Base-by-base conservation (phyloP, 371 early-diverging fungal genomes). In the Mucor plumbeus region DNA sequence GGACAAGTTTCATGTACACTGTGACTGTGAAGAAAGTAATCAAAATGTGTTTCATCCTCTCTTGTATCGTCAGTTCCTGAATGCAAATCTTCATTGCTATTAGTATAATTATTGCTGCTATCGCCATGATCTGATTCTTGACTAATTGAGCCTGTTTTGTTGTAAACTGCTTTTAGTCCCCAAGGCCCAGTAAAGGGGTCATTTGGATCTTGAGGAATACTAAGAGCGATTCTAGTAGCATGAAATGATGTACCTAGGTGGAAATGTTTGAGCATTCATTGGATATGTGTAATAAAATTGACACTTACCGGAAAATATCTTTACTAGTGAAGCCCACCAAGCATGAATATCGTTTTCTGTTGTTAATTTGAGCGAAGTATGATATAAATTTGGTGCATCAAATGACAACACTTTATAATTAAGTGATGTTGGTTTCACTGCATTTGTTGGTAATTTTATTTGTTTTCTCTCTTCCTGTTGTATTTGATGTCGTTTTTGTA, bases 91-190 rank as follows among this genome's bases (percentile, higher is more conserved):
- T 39, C 41, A 13, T 36, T 48, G 15, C 39, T 35, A 17, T 47
- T 48, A n/a, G n/a, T 38, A 3, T 26, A 1, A 3, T 3, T 26
- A 13, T 47, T 44, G 38, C 0, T 11, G 11, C 4, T 38, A 15
- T 21, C 35, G 11, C 36, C 34, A 19, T 41, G 50, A 40, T 54
- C 67, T 41, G 48, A 53, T 33, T 69, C 70, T 41, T 68, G 70
- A 31, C 67, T 61, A 44, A 65, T 75, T 1, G 74, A 67, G 8
- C 72, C 67, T 26, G 69, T 72, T 65, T 69, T 76, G 55, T 74
- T 74, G 41, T 79, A 80, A 17, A 73, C 76, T 36, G 84, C 84
- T 48, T 80, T 84, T 43, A 84, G 66, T 13, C 84, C 84, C 84
- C 84, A 84, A 21, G 82, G 79, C 3, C 80, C 79, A 17, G 71